Base-by-base conservation (phyloP, 345 rosid species). In the rapeseed (Brassica napus) region DNA sequence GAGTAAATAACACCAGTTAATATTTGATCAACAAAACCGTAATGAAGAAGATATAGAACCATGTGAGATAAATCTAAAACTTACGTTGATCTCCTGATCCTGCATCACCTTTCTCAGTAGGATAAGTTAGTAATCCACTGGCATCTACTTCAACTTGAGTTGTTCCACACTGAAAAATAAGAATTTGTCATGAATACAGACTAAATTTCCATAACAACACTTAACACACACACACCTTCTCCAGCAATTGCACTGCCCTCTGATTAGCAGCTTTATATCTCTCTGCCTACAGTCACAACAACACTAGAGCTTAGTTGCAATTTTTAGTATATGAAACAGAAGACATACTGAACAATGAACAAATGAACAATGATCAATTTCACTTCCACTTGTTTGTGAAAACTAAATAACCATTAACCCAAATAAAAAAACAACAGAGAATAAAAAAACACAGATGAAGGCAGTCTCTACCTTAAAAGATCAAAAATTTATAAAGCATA, bases 101-200 rank as follows among this genome's bases (percentile, higher is more conserved):
- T 5, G 84, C 71, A 80, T 79, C 86, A 49, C 23, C 74, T 78
- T 88, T 95, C 70, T 90, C 84, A 79, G 76, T 84, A 30, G 97
- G 96, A 71, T 86, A 88, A 2, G 93, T 82, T 44, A 93, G 71
- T 31, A 97, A 84, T 21, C 99, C 99, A 79, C 91, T 96, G 52
- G 78, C 80, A 83, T 90, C 93, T 32, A 95, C 99, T 83, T 89
- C 92, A 86, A 95, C 87, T 82, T 88, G 89, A 0, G 96, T 89
- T 23, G 94, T 89, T 69, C 98, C 97, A 86, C 80, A 86, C 98
- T 93, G 1, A 34, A 63, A 71, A 71, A 9, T 8, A 24, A 66
- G 60, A 74, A 64, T 28, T 26, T 69, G 75, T 63, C 16, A 82
- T 58, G 34, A 74, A 69, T 14, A 60, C 2, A 69, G 7, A 62